phyloP scores from a whole-genome alignment of 2,329 filamentous ascomycete species.

The Xylaria sp. region DNA sequence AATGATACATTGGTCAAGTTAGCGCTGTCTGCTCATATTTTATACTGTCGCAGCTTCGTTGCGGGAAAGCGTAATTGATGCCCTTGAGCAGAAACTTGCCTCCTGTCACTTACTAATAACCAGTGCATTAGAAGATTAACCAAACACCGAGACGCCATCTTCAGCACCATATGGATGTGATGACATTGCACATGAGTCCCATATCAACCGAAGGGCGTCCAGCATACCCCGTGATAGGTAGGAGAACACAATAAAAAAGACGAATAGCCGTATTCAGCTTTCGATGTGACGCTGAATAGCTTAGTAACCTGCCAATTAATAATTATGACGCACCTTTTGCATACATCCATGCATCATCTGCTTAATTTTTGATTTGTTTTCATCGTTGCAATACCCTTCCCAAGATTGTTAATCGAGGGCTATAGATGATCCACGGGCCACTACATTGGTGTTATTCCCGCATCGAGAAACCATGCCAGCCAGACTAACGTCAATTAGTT shows the following conservation, averaged over 20 bases:
- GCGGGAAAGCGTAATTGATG: too few relatives aligned
- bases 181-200: neutral
- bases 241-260: neutral
- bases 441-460: too few relatives aligned
- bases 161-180: neutral
- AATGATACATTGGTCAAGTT: neutral
- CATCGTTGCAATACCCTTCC: neutral
- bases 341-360: neutral
- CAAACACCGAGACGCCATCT: neutral
- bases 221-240: neutral
- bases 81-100: neutral
- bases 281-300: neutral
- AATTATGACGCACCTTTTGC: neutral
- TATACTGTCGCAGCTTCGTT: too few relatives aligned
- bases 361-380: neutral
- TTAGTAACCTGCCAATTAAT: conserved; percentile 8
- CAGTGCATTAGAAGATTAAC: neutral
- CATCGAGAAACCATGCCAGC: too few relatives aligned
- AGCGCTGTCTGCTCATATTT: neutral
- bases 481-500: too few relatives aligned
- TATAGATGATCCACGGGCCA: too few relatives aligned
- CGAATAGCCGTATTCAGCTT: neutral
- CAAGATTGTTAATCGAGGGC: neutral
- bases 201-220: neutral
- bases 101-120: neutral